Evolutionary conservation across 805 yeast genomes (phyloP), one percentile per base, ranked within the genome.

Genomic region (Hanseniaspora clermontiae): DNA sequence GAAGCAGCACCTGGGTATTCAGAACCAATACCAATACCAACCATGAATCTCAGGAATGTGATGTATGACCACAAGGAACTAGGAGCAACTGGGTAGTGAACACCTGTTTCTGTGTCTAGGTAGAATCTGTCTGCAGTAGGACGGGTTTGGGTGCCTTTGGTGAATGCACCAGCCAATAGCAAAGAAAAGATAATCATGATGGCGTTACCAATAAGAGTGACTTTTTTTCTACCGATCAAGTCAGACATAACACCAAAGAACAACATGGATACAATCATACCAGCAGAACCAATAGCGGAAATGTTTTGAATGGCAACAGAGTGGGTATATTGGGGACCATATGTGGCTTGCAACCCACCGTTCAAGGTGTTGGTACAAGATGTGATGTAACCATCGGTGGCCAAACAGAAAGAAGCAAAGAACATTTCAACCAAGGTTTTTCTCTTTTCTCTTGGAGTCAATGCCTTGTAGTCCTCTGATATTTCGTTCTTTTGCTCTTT

Each of bases 1-100:
- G 95, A 84, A 49, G 96, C 95, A 67, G 48, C 58, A 12, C 95
- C 84, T 48, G 96, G 96, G 66, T 90, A 90, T 71, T 90, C 97
- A 51, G 95, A 90, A 64, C 97, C 97, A 62, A 91, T 86, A 64
- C 90, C 95, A 61, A 87, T 74, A 71, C 97, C 97, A 51, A 90
- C 72, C 70, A 90, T 83, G 69, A 87, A 87, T 69, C 97, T 78
- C 68, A 84, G 87, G 11, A 83, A 84, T 8, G 95, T 87, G 56
- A 90, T 71, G 20, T 93, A 91, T n/a, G 89, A 83, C 60, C 90
- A 79, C 74, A 90, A 54, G 14, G 69, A 77, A 43, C 96, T 96
- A 51, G 77, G 74, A 19, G 49, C 57, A 3, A 53, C 40, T 38
- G 57, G 57, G 32, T 46, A 53, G 4, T 87, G 77, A 37, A 81